Conservation (phyloP, 257 asterid genomes). For the Solanum lignicaule region DNA sequence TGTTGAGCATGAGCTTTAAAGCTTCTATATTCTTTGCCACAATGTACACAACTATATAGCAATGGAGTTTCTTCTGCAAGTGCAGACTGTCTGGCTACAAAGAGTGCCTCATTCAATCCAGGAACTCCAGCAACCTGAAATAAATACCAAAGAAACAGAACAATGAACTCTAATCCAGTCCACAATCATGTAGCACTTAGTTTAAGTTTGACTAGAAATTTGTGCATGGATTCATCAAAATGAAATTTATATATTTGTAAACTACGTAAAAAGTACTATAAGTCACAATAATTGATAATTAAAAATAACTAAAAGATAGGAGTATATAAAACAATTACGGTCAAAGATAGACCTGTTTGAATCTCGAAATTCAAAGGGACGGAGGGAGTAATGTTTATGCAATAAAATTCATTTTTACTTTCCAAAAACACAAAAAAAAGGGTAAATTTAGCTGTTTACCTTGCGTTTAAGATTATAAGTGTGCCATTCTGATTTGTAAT, state of each 20-base stretch:
- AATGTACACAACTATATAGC: slow-evolving; percentile 68
- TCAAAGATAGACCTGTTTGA: no score
- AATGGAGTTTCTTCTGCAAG: slow-evolving; percentile 63
- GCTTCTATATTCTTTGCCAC: slow-evolving; percentile 74
- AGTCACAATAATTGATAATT: no score
- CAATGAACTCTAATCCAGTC: background rate
- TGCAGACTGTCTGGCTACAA: slow-evolving; percentile 64
- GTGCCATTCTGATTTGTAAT: slow-evolving; percentile 95
- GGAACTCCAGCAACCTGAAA: slow-evolving; percentile 89
- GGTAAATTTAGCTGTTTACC: background rate
- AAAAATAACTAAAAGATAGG: no score
- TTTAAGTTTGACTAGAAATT: no score
- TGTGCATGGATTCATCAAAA: no score
- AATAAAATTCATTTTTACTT: background rate
- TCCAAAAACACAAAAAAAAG: background rate
- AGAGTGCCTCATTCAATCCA: slow-evolving; percentile 81
- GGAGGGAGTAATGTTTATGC: background rate
- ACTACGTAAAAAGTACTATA: no score
- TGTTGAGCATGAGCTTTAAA: slow-evolving; percentile 76
- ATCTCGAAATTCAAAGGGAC: no score
- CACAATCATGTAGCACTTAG: background rate
- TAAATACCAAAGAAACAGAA: background rate
- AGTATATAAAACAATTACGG: no score
- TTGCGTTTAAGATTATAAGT: slow-evolving; percentile 47
- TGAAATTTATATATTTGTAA: no score